Evolutionary conservation across 306 rosid species (phyloP).

Genomic region (Medicago ruthenica): DNA sequence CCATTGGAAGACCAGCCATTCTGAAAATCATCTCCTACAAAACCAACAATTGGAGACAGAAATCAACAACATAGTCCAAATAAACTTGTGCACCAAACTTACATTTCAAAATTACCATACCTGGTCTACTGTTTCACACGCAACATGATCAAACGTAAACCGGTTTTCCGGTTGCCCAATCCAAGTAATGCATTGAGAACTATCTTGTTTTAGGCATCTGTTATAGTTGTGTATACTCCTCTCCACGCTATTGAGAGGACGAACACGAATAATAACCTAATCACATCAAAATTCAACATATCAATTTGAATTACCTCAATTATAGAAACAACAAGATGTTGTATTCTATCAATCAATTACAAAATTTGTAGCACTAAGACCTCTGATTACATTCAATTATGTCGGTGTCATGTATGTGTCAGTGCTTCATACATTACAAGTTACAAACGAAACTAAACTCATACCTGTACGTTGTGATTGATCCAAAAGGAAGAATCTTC

Average conservation of each 20-base stretch:
- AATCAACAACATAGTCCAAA: conserved; percentile 31
- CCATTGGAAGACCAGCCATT: conserved; percentile 97
- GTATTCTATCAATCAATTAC: neutral
- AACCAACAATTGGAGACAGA: conserved; percentile 29
- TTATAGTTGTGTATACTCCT: conserved; percentile 65
- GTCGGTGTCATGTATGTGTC: too few relatives aligned
- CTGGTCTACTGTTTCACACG: conserved; percentile 97
- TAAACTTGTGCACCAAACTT: neutral
- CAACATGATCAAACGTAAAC: conserved; percentile 95
- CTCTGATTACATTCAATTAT: too few relatives aligned
- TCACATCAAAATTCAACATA: conserved; percentile 12
- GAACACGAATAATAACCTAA: conserved; percentile 92
- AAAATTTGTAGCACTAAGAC: too few relatives aligned
- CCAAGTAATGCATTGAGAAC: conserved; percentile 76
- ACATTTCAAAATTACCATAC: conserved; percentile 48
- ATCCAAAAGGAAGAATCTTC: conserved; percentile 97
- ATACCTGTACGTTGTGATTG: conserved; percentile 94
- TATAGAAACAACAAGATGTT: neutral
- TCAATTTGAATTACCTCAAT: neutral
- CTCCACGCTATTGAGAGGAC: conserved; percentile 93
- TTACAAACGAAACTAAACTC: conserved; percentile 28
- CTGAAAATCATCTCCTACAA: conserved; percentile 88
- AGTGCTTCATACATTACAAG: neutral
- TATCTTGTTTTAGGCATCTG: conserved; percentile 90
- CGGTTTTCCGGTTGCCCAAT: conserved; percentile 88